Conservation (phyloP, 495 filamentous ascomycete genomes). For the Aspergillus indologenus region DNA sequence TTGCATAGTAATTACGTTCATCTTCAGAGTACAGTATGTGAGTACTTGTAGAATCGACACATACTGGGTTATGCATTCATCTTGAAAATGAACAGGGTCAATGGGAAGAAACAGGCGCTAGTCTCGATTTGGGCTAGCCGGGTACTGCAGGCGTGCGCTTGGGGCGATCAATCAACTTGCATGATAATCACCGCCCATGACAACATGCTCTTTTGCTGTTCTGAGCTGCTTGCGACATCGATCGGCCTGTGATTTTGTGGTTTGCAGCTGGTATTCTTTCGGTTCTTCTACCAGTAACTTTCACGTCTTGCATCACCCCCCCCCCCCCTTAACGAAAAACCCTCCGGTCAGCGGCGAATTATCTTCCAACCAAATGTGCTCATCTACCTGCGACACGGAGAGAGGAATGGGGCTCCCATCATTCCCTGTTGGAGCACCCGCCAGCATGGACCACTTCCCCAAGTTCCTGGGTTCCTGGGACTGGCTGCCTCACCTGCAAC, state of each 20-base stretch:
- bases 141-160: conserved; percentile 13
- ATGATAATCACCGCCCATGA: conserved; percentile 13
- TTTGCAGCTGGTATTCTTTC: no score
- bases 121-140: neutral
- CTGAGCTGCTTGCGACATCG: neutral
- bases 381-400: neutral
- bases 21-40: no score
- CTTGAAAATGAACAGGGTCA: conserved; percentile 1
- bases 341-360: neutral
- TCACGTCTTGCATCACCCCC: neutral
- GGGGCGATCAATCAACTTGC: conserved; percentile 13
- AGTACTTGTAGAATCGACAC: no score
- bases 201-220: conserved; percentile 5
- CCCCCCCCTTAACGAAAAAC: no score
- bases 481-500: conserved; percentile 21
- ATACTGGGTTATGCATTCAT: no score
- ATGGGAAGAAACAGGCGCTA: neutral
- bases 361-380: neutral
- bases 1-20: no score
- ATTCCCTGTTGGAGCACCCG: neutral
- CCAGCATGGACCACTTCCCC: conserved; percentile 14
- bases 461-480: conserved; percentile 9
- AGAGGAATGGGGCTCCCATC: neutral
- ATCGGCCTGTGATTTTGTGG: no score
- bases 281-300: neutral